Evolutionary conservation across 2,329 filamentous ascomycete species (phyloP).

Genomic region (Claviceps arundinis): DNA sequence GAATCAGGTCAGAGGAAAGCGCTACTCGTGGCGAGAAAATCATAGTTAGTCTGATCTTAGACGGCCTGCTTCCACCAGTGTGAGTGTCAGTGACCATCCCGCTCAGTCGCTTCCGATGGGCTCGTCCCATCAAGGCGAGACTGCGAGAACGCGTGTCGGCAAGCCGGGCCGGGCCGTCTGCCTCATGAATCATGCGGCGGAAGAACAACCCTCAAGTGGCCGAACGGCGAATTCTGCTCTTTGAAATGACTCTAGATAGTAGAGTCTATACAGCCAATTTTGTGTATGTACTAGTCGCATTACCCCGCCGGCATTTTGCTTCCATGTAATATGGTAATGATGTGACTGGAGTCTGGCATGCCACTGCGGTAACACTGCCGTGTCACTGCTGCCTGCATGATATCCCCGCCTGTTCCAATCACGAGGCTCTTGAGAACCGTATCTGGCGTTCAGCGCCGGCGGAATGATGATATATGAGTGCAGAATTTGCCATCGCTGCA

Average conservation of each 20-base stretch:
- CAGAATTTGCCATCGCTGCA: slow-evolving; percentile 26
- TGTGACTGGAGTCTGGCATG: background rate
- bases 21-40: slow-evolving; percentile 19
- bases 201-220: no score
- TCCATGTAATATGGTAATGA: no score
- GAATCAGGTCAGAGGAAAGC: no score
- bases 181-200: slow-evolving; percentile 29
- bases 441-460: slow-evolving; percentile 27
- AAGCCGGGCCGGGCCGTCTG: slow-evolving; percentile 37
- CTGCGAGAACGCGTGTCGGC: slow-evolving; percentile 50
- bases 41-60: slow-evolving; percentile 28
- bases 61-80: slow-evolving; percentile 10
- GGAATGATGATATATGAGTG: slow-evolving; percentile 27
- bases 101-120: slow-evolving; percentile 44
- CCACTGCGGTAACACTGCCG: background rate
- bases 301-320: background rate
- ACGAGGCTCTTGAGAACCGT: slow-evolving; percentile 30
- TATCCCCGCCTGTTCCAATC: slow-evolving; percentile 15
- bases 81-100: slow-evolving; percentile 29
- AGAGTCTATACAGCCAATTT: slow-evolving; percentile 43
- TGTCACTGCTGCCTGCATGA: background rate
- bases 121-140: slow-evolving; percentile 56
- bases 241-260: slow-evolving; percentile 35
- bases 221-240: slow-evolving; percentile 37
- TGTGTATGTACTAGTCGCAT: slow-evolving; percentile 29